Evolutionary conservation across 1,284 basidiomycete genomes (phyloP).

Genomic region (Cystobasidium sp.): DNA sequence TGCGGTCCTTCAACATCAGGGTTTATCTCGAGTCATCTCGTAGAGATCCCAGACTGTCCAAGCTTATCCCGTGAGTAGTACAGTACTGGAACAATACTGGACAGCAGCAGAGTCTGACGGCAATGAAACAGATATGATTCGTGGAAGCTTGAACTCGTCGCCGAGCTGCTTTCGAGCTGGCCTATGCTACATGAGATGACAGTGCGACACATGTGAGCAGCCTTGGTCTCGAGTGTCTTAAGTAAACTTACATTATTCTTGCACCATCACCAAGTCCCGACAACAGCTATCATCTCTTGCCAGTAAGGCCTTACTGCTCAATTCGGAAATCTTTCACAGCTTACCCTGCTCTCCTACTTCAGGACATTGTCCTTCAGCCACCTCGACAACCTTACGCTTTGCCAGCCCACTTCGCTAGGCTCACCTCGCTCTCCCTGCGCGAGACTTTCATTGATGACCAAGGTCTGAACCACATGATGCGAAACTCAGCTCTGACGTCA

Average conservation of each 20-base stretch:
- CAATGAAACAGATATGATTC: constrained; percentile 37
- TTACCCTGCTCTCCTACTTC: background rate
- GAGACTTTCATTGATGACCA: constrained; percentile 45
- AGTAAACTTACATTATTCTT: background rate
- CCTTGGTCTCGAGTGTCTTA: background rate
- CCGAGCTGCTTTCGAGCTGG: constrained; percentile 27
- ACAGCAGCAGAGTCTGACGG: background rate
- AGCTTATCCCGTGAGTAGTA: constrained; percentile 36
- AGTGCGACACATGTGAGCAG: constrained; percentile 35
- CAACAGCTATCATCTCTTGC: constrained; percentile 30
- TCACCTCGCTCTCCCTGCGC: constrained; percentile 39
- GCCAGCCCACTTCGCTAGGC: constrained; percentile 15
- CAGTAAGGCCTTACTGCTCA: background rate
- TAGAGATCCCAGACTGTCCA: constrained; percentile 27
- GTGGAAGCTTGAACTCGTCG: constrained; percentile 38
- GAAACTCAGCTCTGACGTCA: constrained; percentile 12
- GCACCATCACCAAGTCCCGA: constrained; percentile 7
- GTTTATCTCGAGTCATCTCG: constrained; percentile 44
- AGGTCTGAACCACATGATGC: constrained; percentile 37
- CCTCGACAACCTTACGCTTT: constrained; percentile 29
- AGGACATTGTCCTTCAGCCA: constrained; percentile 41
- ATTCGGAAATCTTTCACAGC: background rate
- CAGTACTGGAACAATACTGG: too few species aligned
- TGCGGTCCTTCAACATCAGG: constrained; percentile 44
- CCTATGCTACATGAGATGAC: constrained; percentile 39